These are phyloP conservation scores for Trypanosoma scelopori DNA, from an alignment of 208 protist genomes.

Conservation along the genomic window DNA sequence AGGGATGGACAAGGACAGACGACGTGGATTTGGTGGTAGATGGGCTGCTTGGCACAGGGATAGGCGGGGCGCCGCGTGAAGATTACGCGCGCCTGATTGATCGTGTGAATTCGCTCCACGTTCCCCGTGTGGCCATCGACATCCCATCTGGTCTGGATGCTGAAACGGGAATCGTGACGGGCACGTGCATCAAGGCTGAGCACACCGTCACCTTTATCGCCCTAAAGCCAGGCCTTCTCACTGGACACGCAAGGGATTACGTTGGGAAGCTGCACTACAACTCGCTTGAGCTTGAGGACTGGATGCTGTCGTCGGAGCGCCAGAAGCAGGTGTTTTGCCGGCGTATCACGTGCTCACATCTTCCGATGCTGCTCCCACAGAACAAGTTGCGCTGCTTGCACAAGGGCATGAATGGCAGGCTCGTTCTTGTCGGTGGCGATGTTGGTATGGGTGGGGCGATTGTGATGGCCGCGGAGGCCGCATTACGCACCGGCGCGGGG, in stretches of 20 bases:
- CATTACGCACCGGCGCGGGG: constrained; percentile 53
- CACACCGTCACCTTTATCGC: constrained; percentile 81
- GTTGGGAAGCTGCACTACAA: constrained; percentile 78
- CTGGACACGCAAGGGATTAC: constrained; percentile 50
- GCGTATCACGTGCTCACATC: constrained; percentile 47
- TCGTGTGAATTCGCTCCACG: constrained; percentile 47
- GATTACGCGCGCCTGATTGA: constrained; percentile 63
- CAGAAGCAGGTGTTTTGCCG: constrained; percentile 33
- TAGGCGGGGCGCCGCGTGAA: constrained; percentile 52
- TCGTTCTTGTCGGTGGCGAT: constrained; percentile 74
- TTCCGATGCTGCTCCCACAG: constrained; percentile 36
- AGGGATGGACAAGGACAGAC: background rate
- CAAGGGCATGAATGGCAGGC: constrained; percentile 69
- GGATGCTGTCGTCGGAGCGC: constrained; percentile 40
- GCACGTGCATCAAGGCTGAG: constrained; percentile 61
- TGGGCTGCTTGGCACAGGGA: constrained; percentile 78
- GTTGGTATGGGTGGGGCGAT: constrained; percentile 70
- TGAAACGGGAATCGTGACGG: constrained; percentile 60
- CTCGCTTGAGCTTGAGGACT: constrained; percentile 51
- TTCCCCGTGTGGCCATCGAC: constrained; percentile 75
- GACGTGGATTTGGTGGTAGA: constrained; percentile 79
- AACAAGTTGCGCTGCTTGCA: constrained; percentile 40
- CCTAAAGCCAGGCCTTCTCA: constrained; percentile 83
- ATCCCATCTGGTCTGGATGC: constrained; percentile 86
- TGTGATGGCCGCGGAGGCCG: constrained; percentile 77